Evolutionary conservation across 176 grass and related monocot species (phyloP).

Genomic region (Aechmea fasciata): DNA sequence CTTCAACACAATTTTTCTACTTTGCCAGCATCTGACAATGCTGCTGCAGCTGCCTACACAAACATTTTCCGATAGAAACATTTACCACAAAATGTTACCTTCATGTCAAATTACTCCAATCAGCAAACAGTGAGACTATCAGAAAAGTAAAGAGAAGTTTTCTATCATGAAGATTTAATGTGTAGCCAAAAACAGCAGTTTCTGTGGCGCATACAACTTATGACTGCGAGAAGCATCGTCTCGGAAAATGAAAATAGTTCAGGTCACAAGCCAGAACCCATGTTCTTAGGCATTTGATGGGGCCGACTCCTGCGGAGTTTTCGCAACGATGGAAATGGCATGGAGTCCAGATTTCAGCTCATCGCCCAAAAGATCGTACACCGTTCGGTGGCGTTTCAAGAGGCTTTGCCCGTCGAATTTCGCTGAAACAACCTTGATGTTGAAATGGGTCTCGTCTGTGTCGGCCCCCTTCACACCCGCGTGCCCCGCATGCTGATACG

Average conservation of each 20-base stretch:
- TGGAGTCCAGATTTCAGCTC: constrained; percentile 89
- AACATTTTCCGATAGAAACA: too few relatives aligned
- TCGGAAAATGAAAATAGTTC: not conserved
- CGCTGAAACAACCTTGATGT: constrained; percentile 69
- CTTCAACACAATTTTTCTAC: too few relatives aligned
- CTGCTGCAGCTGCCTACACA: too few relatives aligned
- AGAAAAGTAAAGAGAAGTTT: too few relatives aligned
- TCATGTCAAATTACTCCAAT: too few relatives aligned
- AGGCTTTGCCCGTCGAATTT: constrained; percentile 86
- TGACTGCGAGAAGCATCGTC: not conserved
- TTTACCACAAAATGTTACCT: too few relatives aligned
- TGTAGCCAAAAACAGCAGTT: not conserved
- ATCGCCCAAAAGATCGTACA: constrained; percentile 77
- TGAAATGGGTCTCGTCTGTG: constrained; percentile 83
- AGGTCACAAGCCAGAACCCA: not conserved
- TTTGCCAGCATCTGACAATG: too few relatives aligned
- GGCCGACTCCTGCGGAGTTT: constrained; percentile 60
- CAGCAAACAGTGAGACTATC: too few relatives aligned
- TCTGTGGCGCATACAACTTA: not conserved
- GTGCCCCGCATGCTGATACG: constrained; percentile 81
- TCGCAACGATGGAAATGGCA: constrained; percentile 91
- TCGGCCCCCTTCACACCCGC: constrained; percentile 51
- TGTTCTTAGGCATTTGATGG: constrained; percentile 9
- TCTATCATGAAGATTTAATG: too few relatives aligned
- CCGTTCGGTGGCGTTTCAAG: constrained; percentile 82